phyloP scores from a whole-genome alignment of 108 stramenopile species.

The Pelagomonas calceolata region DNA sequence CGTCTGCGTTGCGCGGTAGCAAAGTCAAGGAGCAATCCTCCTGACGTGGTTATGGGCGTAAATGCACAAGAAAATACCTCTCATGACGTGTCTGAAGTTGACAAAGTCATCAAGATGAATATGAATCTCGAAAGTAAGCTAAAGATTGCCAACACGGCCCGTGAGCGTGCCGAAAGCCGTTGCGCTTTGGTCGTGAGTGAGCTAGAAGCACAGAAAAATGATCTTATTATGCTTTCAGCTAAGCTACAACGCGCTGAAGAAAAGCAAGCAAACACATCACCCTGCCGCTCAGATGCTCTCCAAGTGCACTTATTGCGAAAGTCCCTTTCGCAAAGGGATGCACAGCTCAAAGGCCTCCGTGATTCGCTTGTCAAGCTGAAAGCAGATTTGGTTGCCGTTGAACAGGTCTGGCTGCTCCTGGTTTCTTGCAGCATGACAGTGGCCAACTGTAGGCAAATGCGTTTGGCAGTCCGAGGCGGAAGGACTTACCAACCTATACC shows the following conservation, averaged over 20 bases:
- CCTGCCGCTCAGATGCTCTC: too few relatives aligned
- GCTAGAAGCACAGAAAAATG: not conserved
- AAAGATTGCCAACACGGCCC: not conserved
- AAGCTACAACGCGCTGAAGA: not conserved
- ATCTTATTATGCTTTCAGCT: not conserved
- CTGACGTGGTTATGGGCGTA: not conserved
- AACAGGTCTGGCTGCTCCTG: too few relatives aligned
- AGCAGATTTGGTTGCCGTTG: not conserved
- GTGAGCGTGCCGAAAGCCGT: not conserved
- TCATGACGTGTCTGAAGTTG: too few relatives aligned
- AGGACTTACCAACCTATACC: too few relatives aligned
- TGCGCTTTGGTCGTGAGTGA: not conserved
- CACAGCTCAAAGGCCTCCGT: not conserved
- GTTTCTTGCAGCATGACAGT: too few relatives aligned
- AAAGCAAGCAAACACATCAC: too few relatives aligned
- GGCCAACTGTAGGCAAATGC: too few relatives aligned
- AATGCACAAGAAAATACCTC: not conserved
- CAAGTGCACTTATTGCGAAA: not conserved
- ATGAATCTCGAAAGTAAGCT: not conserved
- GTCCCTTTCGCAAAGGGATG: not conserved
- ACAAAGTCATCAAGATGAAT: not conserved
- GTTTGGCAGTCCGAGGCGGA: too few relatives aligned
- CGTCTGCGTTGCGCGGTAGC: not conserved
- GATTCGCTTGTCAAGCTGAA: not conserved
- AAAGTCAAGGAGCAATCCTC: too few relatives aligned